These are phyloP conservation scores for Filobasidium floriforme DNA, from an alignment of 768 basidiomycete species.

Conservation along the genomic window DNA sequence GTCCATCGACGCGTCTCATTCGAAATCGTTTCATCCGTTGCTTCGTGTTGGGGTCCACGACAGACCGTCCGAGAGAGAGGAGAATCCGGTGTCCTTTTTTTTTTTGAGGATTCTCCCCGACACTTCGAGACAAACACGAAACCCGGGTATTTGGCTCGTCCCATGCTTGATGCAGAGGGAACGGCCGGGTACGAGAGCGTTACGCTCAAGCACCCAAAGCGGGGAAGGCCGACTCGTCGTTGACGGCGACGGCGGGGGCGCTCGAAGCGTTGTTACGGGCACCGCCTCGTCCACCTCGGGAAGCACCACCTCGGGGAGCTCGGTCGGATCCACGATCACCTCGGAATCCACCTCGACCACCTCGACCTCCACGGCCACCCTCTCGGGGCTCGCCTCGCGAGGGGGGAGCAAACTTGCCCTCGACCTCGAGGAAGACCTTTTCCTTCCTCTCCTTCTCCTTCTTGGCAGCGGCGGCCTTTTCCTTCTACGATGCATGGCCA, in stretches of 20 bases:
- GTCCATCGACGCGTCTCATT: no score
- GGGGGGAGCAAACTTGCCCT: constrained; percentile 78
- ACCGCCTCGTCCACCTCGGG: constrained; percentile 33
- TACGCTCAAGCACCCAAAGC: constrained; percentile 52
- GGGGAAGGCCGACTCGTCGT: constrained; percentile 81
- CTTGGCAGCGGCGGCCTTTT: constrained; percentile 37
- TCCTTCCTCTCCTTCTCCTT: constrained; percentile 47
- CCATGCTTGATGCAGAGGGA: no score
- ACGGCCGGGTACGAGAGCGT: neutral
- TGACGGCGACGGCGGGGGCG: constrained; percentile 55
- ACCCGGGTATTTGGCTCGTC: no score
- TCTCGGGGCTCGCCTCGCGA: constrained; percentile 50
- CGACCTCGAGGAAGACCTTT: constrained; percentile 86
- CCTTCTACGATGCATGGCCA: constrained; percentile 22
- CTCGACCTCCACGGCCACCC: constrained; percentile 49
- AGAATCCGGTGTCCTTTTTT: no score
- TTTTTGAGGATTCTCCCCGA: no score
- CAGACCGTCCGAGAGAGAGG: no score
- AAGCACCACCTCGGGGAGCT: constrained; percentile 47
- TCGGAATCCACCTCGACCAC: constrained; percentile 45
- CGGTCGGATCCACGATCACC: constrained; percentile 51
- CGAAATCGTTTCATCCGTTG: no score
- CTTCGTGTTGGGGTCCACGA: no score
- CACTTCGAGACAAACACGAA: no score
- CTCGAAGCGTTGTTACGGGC: constrained; percentile 19